Evolutionary conservation across 2,329 filamentous ascomycete species (phyloP), one percentile per base, ranked within the genome.

Genomic region (Aphanocladium album): DNA sequence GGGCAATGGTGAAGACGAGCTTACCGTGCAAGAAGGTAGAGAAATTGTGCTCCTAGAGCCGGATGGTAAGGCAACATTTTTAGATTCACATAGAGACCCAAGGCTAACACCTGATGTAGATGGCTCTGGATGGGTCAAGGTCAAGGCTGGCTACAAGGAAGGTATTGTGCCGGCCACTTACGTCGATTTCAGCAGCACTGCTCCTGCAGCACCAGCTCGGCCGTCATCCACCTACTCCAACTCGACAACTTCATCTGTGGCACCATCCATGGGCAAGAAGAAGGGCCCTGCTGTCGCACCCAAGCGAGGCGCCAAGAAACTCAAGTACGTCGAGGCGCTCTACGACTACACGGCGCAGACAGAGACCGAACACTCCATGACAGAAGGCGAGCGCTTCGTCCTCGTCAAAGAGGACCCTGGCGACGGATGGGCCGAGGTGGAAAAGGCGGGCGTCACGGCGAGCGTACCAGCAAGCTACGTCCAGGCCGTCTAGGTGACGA

Each of bases 341-440:
- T 99, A 98, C 73, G 91, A 95, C 55, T 99, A 99, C 73, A 81
- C 87, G 56, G 91, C 93, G 19, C 88, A 91, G 68, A 92, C 87
- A 66, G 91, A 96, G 6, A 84, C 86, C 8, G 95, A 99, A 76
- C 92, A 93, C 74, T 91, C 83, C 69, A 99, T 99, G 91, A 73
- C 73, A 1, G 93, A 96, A 74, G 95, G 95, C 1, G 95, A 99
- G 75, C 84, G 87, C 56, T 96, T 99, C 69, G 92, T 99, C 43
- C 79, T 99, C 35, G 86, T 97, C 63, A 92, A 88, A 68, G 87
- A 90, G 60, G 93, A 98, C 71, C 83, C 87, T 0, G 95, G 95
- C 1, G 95, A 98, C 77, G 95, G 95, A 0, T 99, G 95, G 95
- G 91, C 88, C 30, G 95, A 98, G 77, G 95, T 99, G 19, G 95